Conservation (phyloP, 768 basidiomycete species). For the Mycena haematopus region DNA sequence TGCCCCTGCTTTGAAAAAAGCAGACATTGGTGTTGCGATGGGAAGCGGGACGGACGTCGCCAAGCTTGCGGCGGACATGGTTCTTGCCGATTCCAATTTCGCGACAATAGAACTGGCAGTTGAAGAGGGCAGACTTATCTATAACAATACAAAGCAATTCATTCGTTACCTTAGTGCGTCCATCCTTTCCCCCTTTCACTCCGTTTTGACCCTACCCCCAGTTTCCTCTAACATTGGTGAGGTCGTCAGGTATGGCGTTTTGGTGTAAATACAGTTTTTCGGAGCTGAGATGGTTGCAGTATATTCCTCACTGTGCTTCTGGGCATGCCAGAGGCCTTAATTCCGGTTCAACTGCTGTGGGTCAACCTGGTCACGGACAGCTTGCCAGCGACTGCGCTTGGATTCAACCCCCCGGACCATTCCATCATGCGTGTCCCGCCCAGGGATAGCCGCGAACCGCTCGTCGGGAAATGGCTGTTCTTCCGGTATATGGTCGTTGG, state of each 20-base stretch:
- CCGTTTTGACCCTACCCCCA: slow-evolving; percentile 34
- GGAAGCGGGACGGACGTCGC: slow-evolving; percentile 99
- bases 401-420: slow-evolving; percentile 97
- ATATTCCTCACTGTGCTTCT: slow-evolving; percentile 97
- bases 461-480: slow-evolving; percentile 93
- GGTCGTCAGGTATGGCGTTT: slow-evolving; percentile 69
- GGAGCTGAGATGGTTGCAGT: slow-evolving; percentile 44
- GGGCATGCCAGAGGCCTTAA: slow-evolving; percentile 99
- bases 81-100: slow-evolving; percentile 96
- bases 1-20: slow-evolving; percentile 95
- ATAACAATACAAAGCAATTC: slow-evolving; percentile 99
- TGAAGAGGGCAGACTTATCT: slow-evolving; percentile 96
- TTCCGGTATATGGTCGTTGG: slow-evolving; percentile 95
- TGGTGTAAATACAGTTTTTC: not conserved
- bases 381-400: slow-evolving; percentile 94
- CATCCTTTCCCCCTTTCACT: slow-evolving; percentile 14
- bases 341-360: slow-evolving; percentile 97
- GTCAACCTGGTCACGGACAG: slow-evolving; percentile 98
- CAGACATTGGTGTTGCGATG: slow-evolving; percentile 99
- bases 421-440: slow-evolving; percentile 97
- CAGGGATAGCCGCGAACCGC: slow-evolving; percentile 86
- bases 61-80: slow-evolving; percentile 98
- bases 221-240: slow-evolving; percentile 98
- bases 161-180: slow-evolving; percentile 94
- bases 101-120: slow-evolving; percentile 96